A percentile compares a stretch with the other conserved stretches of the same genome.
phyloP scores from a whole-genome alignment of 805 yeast genomes.

The Wickerhamomyces queroliae region DNA sequence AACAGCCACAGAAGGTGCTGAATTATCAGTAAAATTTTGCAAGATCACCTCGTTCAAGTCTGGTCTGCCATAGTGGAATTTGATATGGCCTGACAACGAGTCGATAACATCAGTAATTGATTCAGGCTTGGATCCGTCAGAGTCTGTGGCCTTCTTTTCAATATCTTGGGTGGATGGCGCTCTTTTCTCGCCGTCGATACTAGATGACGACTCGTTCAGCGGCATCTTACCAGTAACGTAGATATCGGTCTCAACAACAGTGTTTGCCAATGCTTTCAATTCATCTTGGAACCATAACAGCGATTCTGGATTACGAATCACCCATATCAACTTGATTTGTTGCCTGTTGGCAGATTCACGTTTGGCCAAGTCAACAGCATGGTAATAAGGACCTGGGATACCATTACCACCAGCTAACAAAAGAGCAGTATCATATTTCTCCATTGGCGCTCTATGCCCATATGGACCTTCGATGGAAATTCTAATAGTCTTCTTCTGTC shows the following conservation, averaged over 20 bases:
- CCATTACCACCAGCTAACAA: slow-evolving; percentile 50
- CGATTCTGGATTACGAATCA: slow-evolving; percentile 45
- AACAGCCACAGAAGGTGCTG: slow-evolving; percentile 39
- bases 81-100: slow-evolving; percentile 10
- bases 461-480: slow-evolving; percentile 60
- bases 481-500: slow-evolving; percentile 24
- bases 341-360: slow-evolving; percentile 22
- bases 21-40: slow-evolving; percentile 28
- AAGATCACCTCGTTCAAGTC: slow-evolving; percentile 31
- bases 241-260: slow-evolving; percentile 25
- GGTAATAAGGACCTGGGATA: slow-evolving; percentile 44
- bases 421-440: slow-evolving; percentile 31
- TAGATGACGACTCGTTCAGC: slow-evolving; percentile 7
- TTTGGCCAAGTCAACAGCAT: slow-evolving; percentile 26
- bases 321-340: slow-evolving; percentile 54
- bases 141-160: neutral
- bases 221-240: slow-evolving; percentile 31
- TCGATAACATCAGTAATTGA: neutral
- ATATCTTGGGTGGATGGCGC: no score
- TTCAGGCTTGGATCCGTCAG: neutral
- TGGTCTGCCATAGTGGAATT: slow-evolving; percentile 42
- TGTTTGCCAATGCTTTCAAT: slow-evolving; percentile 25
- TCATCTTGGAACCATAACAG: slow-evolving; percentile 44
- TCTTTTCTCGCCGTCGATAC: no score
- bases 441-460: slow-evolving; percentile 37